Base-by-base conservation (phyloP, 345 rosid species). In the Citrus maxima region DNA sequence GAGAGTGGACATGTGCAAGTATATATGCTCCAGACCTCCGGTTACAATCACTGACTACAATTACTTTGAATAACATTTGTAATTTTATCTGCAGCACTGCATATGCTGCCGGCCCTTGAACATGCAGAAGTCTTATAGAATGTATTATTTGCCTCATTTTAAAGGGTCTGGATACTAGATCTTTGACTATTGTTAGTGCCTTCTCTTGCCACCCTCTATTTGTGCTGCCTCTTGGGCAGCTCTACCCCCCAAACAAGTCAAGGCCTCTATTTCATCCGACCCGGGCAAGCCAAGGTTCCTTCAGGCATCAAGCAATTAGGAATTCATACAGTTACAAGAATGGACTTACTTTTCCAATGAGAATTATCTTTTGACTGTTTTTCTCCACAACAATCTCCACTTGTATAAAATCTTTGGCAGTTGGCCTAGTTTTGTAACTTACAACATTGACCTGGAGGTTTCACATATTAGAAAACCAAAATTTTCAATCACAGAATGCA, bases 381-480 rank as follows among this genome's bases (percentile, higher is more conserved):
- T 88, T 93, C 91, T 96, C 98, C 27, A 96, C 99, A 67, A 96
- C 84, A 66, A 96, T 87, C 88, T 96, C 99, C 72, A 92, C 98
- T 80, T 93, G 98, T 70, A 96, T 91, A 82, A 91, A 96, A 80
- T 96, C 99, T 81, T 93, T 93, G 62, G 97, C 97, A 68, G 79
- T 78, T 54, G 94, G 94, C 86, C 98, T 88, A 69, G 86, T 82
- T 89, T 94, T 94, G 86, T 92, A 92, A 87, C 85, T 92, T 75
- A 93, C 85, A 78, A 96, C 98, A 79, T 96, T 96, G 58, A 94
- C 98, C 99, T 94, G 78, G 49, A 83, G 68, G 32, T 56, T 69
- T 72, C 51, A 58, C 22, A 40, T 25, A 80, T 35, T 54, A 78
- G 34, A 59, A 19, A 38, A 77, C 35, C 35, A 69, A 12, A 18